A percentile compares a stretch with the other conserved stretches of the same genome.
Evolutionary conservation across 176 grass and related monocot genomes (phyloP).

Genomic region (Eremochloa ophiuroides): DNA sequence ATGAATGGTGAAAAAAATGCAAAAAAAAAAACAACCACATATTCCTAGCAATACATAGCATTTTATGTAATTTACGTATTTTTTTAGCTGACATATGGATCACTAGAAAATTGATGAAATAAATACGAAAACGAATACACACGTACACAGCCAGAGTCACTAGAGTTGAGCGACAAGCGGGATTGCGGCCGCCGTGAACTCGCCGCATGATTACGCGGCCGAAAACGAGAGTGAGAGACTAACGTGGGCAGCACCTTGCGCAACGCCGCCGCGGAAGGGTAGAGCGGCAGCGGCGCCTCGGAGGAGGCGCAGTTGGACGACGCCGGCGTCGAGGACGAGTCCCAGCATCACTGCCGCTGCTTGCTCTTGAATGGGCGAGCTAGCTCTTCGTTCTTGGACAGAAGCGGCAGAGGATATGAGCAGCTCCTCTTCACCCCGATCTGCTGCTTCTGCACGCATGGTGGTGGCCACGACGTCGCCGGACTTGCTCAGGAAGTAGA

Average conservation of each 20-base stretch:
- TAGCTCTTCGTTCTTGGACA: background rate
- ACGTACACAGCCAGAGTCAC: too few relatives aligned
- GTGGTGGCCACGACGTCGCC: constrained; percentile 67
- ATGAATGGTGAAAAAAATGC: too few relatives aligned
- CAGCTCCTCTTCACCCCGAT: background rate
- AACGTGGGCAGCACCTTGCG: background rate
- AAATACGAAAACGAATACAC: too few relatives aligned
- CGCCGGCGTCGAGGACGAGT: constrained; percentile 20
- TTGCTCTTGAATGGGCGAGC: background rate
- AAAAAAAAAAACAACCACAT: too few relatives aligned
- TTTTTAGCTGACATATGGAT: too few relatives aligned
- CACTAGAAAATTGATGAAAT: too few relatives aligned
- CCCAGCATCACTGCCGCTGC: background rate
- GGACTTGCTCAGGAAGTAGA: constrained; percentile 81
- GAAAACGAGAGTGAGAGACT: too few relatives aligned
- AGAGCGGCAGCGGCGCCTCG: constrained; percentile 17
- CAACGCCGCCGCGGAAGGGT: constrained; percentile 1
- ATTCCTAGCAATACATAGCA: too few relatives aligned
- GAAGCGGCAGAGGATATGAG: background rate
- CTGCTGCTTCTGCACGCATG: constrained; percentile 33
- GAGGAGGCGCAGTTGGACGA: constrained; percentile 25
- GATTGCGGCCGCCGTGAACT: too few relatives aligned
- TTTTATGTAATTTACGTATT: too few relatives aligned
- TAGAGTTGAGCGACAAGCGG: too few relatives aligned
- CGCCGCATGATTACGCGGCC: too few relatives aligned